Base-by-base conservation (phyloP, 2,329 filamentous ascomycete species). In the Exutisphaerella laricina region DNA sequence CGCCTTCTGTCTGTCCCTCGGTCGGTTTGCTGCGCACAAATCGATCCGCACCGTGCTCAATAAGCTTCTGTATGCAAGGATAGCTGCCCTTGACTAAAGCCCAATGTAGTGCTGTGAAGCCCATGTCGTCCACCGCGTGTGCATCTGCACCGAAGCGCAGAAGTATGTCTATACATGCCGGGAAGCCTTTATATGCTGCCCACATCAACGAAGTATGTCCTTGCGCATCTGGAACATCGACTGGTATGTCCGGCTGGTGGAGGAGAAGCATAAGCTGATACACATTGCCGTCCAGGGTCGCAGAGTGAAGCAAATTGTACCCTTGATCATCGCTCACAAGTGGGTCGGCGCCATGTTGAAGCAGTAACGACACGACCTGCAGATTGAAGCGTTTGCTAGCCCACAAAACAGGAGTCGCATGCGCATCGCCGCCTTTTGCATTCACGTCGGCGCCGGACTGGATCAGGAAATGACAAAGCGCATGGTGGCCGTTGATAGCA, bases 121-220 rank as follows among this genome's bases (percentile, higher is more conserved):
- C 90, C 55, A 89, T 85, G 61, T 96, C 88, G 58, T 98, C 92
- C 21, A 77, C 80, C 23, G 87, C 84, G 65, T 94, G 88, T 6
- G 96, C 88, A 61, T 88, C 92, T 26, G 92, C 92, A 40, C 92
- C 94, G 88, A 92, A 98, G 55, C 88, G 81, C 46, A 98, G 70
- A 53, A 95, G 90, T 31, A 97, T 66, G 61, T 97, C 92, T 35
- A 97, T 90, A 57, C 88, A 94, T 34, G 84, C 82, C 0, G 90
- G 87, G 62, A 84, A 96, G 25, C 94, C 92, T 67, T 98, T 98
- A 71, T 98, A 98, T 12, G 90, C 90, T 13, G 92, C 88, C 92
- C 92, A 98, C 92, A 98, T 98, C 48, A 98, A 74, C 48, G 84
- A 84, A 1, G 92, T 97, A 66, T 98, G 94, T 4, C 89, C 88